Evolutionary conservation across 2,329 filamentous ascomycete genomes (phyloP).

Genomic region (Pezicula neosporulosa): DNA sequence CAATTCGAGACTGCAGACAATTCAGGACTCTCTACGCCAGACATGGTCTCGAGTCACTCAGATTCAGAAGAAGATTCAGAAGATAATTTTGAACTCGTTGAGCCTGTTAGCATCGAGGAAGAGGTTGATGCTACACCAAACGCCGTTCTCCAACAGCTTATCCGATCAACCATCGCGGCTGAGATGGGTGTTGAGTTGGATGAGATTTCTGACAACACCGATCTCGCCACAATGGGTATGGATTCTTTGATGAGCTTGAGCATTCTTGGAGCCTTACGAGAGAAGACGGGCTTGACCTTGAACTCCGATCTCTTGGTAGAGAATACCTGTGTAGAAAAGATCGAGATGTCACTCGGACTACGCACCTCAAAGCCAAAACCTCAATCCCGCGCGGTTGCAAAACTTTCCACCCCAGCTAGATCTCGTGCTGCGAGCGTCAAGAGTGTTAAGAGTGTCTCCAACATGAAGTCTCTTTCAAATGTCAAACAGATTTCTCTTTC

Average conservation of each 20-base stretch:
- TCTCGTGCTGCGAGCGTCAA: neutral
- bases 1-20: conserved; percentile 27
- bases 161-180: conserved; percentile 55
- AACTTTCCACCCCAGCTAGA: neutral
- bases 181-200: conserved; percentile 50
- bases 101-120: conserved; percentile 37
- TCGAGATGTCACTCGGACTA: conserved; percentile 15
- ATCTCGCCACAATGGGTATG: conserved; percentile 52
- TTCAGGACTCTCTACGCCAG: conserved; percentile 5
- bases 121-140: conserved; percentile 41
- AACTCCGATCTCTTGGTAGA: conserved; percentile 32
- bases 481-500: conserved; percentile 1
- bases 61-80: conserved; percentile 33
- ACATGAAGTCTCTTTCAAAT: neutral
- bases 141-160: conserved; percentile 48
- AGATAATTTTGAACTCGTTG: conserved; percentile 47
- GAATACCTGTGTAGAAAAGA: conserved; percentile 18
- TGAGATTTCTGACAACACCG: conserved; percentile 51
- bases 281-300: conserved; percentile 21
- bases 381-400: neutral
- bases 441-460: neutral
- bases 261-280: conserved; percentile 30
- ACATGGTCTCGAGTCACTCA: conserved; percentile 6
- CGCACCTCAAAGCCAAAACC: conserved; percentile 5
- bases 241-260: conserved; percentile 56